A percentile compares a stretch with the other conserved stretches of the same genome.
phyloP scores from a whole-genome alignment of 495 filamentous ascomycete species.

The Penicillium psychrofluorescens region DNA sequence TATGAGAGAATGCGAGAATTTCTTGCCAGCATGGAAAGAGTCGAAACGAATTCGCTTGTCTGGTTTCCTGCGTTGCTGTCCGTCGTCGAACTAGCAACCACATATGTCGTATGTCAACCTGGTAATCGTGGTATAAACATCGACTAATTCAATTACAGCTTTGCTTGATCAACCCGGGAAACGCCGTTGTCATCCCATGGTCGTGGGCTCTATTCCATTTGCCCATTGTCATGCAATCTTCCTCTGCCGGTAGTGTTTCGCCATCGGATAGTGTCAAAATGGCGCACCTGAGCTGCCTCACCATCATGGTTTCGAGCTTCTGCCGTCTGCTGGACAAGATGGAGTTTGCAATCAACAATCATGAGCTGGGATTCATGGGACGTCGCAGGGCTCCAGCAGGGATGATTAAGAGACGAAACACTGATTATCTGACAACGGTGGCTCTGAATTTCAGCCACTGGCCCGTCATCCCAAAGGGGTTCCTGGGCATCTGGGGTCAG shows the following conservation, averaged over 20 bases:
- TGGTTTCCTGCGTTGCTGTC: not conserved
- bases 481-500: not conserved
- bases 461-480: not conserved
- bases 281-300: not conserved
- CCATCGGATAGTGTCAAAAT: not conserved
- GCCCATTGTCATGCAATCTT: constrained; percentile 1
- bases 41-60: not conserved
- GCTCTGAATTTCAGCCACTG: constrained; percentile 4
- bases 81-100: constrained; percentile 1
- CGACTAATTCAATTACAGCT: constrained; percentile 1
- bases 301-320: not conserved
- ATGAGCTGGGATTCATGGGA: not conserved
- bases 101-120: constrained; percentile 1
- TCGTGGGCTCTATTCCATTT: constrained; percentile 7
- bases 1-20: not conserved
- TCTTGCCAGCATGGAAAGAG: not conserved
- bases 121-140: not conserved
- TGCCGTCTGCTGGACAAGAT: not conserved
- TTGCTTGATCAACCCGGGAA: constrained; percentile 2
- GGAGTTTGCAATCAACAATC: not conserved
- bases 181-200: constrained; percentile 4
- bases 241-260: not conserved
- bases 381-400: not conserved
- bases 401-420: constrained; percentile 2
- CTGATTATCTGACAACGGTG: constrained; percentile 5